Evolutionary conservation across 768 basidiomycete species (phyloP), one percentile per base, ranked within the genome.

Genomic region (Termitomyces sp.): DNA sequence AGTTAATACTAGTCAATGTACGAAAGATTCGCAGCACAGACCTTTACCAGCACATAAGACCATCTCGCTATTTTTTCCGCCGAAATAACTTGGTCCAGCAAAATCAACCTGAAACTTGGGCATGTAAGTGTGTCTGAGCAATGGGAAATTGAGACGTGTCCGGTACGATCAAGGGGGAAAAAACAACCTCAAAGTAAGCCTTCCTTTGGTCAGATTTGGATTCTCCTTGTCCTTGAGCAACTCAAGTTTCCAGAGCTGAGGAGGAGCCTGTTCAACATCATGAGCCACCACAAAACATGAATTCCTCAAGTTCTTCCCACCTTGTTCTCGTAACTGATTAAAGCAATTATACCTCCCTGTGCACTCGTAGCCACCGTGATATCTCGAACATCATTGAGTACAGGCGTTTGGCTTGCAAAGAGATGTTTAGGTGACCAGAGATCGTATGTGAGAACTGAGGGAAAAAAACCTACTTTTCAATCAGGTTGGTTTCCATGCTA

Each of bases 41-140:
- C 89, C 78, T 81, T 92, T 91, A 6, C 85, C 84, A 40, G 86
- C 85, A 63, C 89, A 88, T 5, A 92, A 73, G 11, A 93, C 84
- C 43, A 91, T 73, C 63, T 92, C 88, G 63, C 90, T 86, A 59
- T 87, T 83, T 64, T 81, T 82, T 17, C 90, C 91, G 37, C 89
- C 90, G 54, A 92, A 91, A 70, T 91, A 89, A 64, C 88, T 89
- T 8, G 86, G 83, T 0, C 91, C 91, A 1, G 89, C 85, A 63
- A 91, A 89, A 63, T 91, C 86, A 19, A 89, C 82, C 12, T 75
- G 60, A 12, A 73, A 71, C 65, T 85, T 88, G 9, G 88, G 85
- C 76, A 84, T 80, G 65, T 89, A 91, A 0, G 85, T 90, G 62
- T 89, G 89, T 49, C 86, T 84, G 17, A 19, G 9, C 17, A 47